Evolutionary conservation across 768 basidiomycete genomes (phyloP).

Genomic region (Gautieria morchelliformis): DNA sequence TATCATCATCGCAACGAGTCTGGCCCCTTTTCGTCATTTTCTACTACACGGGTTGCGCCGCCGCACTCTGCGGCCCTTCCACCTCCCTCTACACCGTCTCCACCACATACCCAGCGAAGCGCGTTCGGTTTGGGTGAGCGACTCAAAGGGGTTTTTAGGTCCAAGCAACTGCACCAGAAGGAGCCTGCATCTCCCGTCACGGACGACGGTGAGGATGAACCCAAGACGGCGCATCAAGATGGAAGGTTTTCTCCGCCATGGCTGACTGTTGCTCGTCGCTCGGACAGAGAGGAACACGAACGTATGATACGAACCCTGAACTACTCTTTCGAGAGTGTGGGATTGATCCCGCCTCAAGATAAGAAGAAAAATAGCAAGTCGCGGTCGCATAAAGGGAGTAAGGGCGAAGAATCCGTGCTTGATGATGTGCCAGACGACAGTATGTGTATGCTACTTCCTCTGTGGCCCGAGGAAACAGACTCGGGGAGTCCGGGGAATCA

Average conservation of each 20-base stretch:
- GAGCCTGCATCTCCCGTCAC: slow-evolving; percentile 3
- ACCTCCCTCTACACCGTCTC: not conserved
- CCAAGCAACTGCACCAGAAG: not conserved
- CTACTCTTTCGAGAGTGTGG: slow-evolving; percentile 7
- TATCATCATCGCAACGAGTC: not conserved
- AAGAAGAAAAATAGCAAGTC: slow-evolving; percentile 1
- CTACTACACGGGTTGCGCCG: not conserved
- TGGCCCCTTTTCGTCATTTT: not conserved
- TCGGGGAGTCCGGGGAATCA: not conserved
- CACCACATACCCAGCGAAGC: not conserved
- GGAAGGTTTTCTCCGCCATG: slow-evolving; percentile 1
- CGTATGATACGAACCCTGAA: not conserved
- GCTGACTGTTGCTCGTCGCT: not conserved
- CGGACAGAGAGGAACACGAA: slow-evolving; percentile 3
- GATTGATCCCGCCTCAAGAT: slow-evolving; percentile 7
- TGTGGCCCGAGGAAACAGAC: not conserved
- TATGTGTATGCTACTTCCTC: slow-evolving; percentile 7
- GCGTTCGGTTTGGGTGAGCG: not conserved
- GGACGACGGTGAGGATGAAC: slow-evolving; percentile 3
- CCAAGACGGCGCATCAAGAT: not conserved
- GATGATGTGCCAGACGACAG: slow-evolving; percentile 1
- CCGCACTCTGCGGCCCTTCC: not conserved
- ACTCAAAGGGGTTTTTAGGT: not conserved
- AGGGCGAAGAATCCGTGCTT: not conserved
- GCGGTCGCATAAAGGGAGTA: not conserved